phyloP scores from a whole-genome alignment of 805 yeast species.

The Yarrowia sp. region DNA sequence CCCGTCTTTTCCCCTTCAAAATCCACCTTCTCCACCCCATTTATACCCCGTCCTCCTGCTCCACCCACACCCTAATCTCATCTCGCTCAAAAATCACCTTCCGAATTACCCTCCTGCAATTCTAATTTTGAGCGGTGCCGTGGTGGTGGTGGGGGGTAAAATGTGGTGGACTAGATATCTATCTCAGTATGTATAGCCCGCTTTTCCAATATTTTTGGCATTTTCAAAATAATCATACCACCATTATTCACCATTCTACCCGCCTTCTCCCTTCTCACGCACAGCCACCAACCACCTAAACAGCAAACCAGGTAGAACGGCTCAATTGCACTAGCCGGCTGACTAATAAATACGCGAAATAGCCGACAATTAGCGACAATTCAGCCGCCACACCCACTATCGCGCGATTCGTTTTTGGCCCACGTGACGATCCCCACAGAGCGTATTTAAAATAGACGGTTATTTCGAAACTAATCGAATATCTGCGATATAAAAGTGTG shows the following conservation, averaged over 20 bases:
- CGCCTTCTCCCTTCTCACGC: background rate
- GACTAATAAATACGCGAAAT: background rate
- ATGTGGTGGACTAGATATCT: too few species aligned
- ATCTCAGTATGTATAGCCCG: too few species aligned
- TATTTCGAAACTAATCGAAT: background rate
- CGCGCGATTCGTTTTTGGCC: background rate
- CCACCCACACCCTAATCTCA: constrained; percentile 17
- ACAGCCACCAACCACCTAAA: background rate
- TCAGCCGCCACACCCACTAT: background rate
- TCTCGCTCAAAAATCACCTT: constrained; percentile 28
- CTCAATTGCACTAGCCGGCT: background rate
- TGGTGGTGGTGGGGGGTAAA: too few species aligned
- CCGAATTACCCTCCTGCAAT: constrained; percentile 28
- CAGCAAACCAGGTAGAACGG: background rate
- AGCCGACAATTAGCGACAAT: background rate
- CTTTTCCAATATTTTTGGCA: background rate
- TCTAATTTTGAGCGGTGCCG: constrained; percentile 7
- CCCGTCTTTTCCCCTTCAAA: background rate
- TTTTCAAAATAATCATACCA: background rate
- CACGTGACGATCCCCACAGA: too few species aligned
- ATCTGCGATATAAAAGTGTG: too few species aligned
- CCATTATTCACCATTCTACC: background rate
- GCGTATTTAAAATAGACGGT: background rate
- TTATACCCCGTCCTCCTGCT: background rate
- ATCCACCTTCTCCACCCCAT: background rate